Percentiles rank a stretch among this genome's conserved stretches.
These are phyloP conservation scores for Plasmodium knowlesi DNA, from an alignment of 169 alveolate genomes.

Conservation along the genomic window DNA sequence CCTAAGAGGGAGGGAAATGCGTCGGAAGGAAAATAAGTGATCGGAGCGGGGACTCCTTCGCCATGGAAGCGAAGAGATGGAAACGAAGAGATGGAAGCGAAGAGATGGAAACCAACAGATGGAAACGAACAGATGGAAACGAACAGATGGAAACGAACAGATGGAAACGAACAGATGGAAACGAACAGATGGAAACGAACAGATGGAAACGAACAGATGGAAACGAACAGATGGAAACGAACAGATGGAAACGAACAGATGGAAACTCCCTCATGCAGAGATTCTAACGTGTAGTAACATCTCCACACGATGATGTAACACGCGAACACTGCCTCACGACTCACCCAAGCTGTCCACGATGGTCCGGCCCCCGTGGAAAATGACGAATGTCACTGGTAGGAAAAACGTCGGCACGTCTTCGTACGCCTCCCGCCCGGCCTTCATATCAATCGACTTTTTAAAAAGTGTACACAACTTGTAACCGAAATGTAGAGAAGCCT, in stretches of 20 bases:
- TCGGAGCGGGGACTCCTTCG: neutral
- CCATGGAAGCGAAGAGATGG: neutral
- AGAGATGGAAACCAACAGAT: neutral
- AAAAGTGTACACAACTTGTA: conserved; percentile 27
- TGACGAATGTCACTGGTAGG: conserved; percentile 32
- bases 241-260: too few relatives aligned
- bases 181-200: too few relatives aligned
- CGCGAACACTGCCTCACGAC: neutral
- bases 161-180: neutral
- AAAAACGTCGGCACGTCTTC: conserved; percentile 55
- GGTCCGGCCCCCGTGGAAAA: conserved; percentile 43
- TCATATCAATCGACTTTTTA: conserved; percentile 32
- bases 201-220: too few relatives aligned
- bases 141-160: neutral
- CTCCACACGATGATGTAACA: too few relatives aligned
- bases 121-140: neutral
- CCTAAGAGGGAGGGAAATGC: neutral
- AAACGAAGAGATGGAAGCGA: neutral
- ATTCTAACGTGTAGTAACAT: neutral
- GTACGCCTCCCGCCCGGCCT: conserved; percentile 14
- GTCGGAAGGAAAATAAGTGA: neutral
- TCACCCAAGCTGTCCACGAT: conserved; percentile 35
- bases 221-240: too few relatives aligned
- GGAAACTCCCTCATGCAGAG: neutral
- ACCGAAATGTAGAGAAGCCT: conserved; percentile 23